Percentiles rank a stretch among this genome's conserved stretches.
phyloP scores from a whole-genome alignment of 768 basidiomycete genomes.

The Trametes cubensis region DNA sequence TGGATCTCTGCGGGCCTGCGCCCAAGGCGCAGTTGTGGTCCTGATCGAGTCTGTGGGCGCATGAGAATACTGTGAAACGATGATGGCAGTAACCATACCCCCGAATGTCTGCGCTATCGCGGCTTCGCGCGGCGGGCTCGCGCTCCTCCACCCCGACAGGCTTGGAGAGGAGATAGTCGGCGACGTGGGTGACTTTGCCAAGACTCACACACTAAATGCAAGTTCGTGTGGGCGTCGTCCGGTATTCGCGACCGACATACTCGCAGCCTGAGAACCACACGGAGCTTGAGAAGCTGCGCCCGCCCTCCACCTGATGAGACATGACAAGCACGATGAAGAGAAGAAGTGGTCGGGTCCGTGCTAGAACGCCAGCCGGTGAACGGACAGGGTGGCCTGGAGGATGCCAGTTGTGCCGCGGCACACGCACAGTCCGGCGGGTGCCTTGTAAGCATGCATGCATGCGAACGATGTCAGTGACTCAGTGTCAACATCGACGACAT shows the following conservation, averaged over 20 bases:
- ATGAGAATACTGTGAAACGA: not conserved
- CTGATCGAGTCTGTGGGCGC: too few relatives aligned
- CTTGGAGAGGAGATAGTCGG: too few relatives aligned
- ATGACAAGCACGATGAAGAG: not conserved
- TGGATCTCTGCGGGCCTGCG: not conserved
- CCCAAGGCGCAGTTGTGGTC: not conserved
- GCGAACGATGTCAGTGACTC: too few relatives aligned
- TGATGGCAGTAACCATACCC: slow-evolving; percentile 4
- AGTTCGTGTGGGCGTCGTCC: not conserved
- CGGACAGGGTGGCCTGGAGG: too few relatives aligned
- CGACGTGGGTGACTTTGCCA: not conserved
- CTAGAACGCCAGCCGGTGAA: too few relatives aligned
- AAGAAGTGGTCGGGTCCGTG: not conserved
- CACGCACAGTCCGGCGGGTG: slow-evolving; percentile 1
- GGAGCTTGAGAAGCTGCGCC: too few relatives aligned
- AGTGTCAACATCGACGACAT: too few relatives aligned
- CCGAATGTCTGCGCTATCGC: not conserved
- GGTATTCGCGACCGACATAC: slow-evolving; percentile 1
- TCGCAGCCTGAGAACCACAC: not conserved
- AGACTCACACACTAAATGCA: not conserved
- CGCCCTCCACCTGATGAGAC: too few relatives aligned
- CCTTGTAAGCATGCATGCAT: not conserved
- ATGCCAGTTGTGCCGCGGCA: too few relatives aligned
- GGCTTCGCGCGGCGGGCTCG: not conserved
- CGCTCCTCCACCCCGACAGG: not conserved